Base-by-base conservation (phyloP, 139 green algal genomes). In the Chlamydomonas applanata region DNA sequence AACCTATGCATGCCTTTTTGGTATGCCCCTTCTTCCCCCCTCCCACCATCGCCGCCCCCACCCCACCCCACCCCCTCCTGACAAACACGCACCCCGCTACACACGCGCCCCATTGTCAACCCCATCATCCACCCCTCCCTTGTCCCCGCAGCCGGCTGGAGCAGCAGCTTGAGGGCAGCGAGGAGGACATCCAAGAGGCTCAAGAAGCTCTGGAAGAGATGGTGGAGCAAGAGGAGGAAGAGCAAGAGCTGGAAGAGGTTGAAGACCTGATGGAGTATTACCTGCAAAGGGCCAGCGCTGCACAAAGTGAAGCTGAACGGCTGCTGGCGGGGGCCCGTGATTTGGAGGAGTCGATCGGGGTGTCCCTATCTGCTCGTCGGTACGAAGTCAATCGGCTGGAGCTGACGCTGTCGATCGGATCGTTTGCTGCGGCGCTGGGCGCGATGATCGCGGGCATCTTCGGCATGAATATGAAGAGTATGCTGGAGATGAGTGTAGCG, bases 241-340 rank as follows among this genome's bases (percentile, higher is more conserved):
- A 90, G 72, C 63, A 67, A 22, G 83, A 87, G 75, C 44, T 89
- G 69, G 89, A 91, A 73, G 85, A 94, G 79, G 90, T 95, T 35
- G 94, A 98, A 77, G 94, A 98, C 84, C 75, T 98, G 61, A 81
- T 97, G 27, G 94, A 98, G 84, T 98, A 97, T 77, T 98, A 98
- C 85, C 82, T 96, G 78, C 94, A 98, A 85, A 80, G 93, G 14
- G 85, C 90, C 11, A 82, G 82, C 16, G 88, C 81, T 14, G 64
- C 49, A 13, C 75, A 90, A 79, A 85, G 73, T 17, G 90, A 94
- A 76, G 88, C 90, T 16, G 87, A 94, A 79, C 78, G 84, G 34
- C 83, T 86, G 66, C 80, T 86, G 20, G 80, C 70, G 24, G 92
- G 92, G 27, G 91, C 92, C 0, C 88, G 93, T 25, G 93, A 97